Percentiles rank a stretch among this genome's conserved stretches.
Evolutionary conservation across 2,329 filamentous ascomycete genomes (phyloP).

Genomic region (Ceratocystis cubensis): DNA sequence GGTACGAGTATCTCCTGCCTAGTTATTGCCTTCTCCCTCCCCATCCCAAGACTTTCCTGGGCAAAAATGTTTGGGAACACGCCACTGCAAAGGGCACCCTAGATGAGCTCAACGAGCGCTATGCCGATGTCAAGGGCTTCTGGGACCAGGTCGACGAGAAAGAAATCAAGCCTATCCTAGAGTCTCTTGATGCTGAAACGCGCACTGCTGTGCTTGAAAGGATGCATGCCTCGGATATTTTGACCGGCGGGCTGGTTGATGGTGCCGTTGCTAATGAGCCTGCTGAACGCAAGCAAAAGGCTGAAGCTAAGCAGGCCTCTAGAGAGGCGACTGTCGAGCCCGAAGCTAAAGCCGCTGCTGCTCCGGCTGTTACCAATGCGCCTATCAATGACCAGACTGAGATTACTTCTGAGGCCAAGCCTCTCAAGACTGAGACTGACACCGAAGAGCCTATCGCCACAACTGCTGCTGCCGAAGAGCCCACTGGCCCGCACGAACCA

Average conservation of each 20-base stretch:
- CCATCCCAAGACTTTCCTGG: slow-evolving; percentile 75
- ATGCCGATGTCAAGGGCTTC: slow-evolving; percentile 67
- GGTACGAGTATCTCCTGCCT: slow-evolving; percentile 95
- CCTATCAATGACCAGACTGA: not conserved
- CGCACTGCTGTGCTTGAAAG: slow-evolving; percentile 50
- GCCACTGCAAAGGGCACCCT: slow-evolving; percentile 61
- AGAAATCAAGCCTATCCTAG: slow-evolving; percentile 59
- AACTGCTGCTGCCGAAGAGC: slow-evolving; percentile 16
- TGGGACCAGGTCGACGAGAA: slow-evolving; percentile 76
- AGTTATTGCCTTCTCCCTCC: slow-evolving; percentile 87
- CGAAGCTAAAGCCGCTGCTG: slow-evolving; percentile 21
- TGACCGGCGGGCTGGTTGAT: slow-evolving; percentile 17
- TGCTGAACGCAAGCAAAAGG: slow-evolving; percentile 18
- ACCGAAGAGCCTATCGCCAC: slow-evolving; percentile 19
- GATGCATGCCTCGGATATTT: slow-evolving; percentile 34
- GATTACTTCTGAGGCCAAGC: not conserved
- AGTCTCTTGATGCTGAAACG: slow-evolving; percentile 49
- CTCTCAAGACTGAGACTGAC: slow-evolving; percentile 12
- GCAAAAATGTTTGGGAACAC: slow-evolving; percentile 65
- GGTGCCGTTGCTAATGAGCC: slow-evolving; percentile 23
- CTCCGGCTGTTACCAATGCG: not conserved
- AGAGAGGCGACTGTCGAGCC: slow-evolving; percentile 24
- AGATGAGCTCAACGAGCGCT: slow-evolving; percentile 53
- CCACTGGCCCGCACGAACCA: slow-evolving; percentile 22
- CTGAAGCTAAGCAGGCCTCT: slow-evolving; percentile 17